Base-by-base conservation (phyloP, 768 basidiomycete species). In the Mrakia gelida region DNA sequence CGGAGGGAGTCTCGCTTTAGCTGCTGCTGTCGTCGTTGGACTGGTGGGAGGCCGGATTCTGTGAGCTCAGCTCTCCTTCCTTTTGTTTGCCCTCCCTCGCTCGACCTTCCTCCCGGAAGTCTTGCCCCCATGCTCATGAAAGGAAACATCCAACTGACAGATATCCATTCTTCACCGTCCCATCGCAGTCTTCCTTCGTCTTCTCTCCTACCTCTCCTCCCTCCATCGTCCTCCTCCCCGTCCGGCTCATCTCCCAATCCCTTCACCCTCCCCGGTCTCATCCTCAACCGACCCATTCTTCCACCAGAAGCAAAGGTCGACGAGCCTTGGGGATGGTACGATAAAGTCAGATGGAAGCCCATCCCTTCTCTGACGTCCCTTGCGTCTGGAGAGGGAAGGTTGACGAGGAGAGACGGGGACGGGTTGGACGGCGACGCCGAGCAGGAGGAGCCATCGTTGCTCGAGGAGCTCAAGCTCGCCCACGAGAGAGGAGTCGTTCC, bases 291-390 rank as follows among this genome's bases (percentile, higher is more conserved):
- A 23, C 75, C 75, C 1, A 34, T 76, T 16, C 62, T 65, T 28
- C 32, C 75, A 21, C 32, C 49, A 18, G 32, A 49, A 30, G 13
- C 65, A 9, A 26, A 34, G 56, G 52, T 56, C 21, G 38, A n/a
- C 68, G 15, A 59, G 2, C 59, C 70, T 9, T 77, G n/a, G 26
- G 59, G 59, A n/a, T 26, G 71, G n/a, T 78, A 54, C 68, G 63
- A 78, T 52, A 30, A 28, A 26, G 77, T 78, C 28, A 45, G 77
- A 8, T 78, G 77, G 77, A 72, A 56, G 38, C 65, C 73, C 30
- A 41, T 68, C 11, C 71, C 62, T 2, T 9, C 76, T 3, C n/a
- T 61, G 23, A 8, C 45, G 28, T 10, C 54, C 23, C 32, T 56
- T 2, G 7, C 32, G 34, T 21, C 72, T 21, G 72, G 52, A 26